These are phyloP conservation scores for Calonectria henricotiae DNA, from an alignment of 2,329 filamentous ascomycete genomes.

Conservation along the genomic window DNA sequence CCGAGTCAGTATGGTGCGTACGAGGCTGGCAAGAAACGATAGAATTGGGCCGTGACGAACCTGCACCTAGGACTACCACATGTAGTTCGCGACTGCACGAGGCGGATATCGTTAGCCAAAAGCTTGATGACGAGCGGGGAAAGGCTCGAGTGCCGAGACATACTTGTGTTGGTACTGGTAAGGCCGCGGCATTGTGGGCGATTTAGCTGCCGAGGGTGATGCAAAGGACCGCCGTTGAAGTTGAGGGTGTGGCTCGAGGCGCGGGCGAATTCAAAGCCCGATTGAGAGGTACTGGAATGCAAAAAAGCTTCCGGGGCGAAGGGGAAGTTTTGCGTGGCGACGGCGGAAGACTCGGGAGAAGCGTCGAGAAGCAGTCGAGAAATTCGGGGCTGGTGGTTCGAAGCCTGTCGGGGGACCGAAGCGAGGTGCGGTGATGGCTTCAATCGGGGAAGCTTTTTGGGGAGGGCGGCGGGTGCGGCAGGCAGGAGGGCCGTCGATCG, in stretches of 20 bases:
- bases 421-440: slow-evolving; percentile 11
- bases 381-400: neutral
- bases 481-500: slow-evolving; percentile 29
- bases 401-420: neutral
- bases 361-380: slow-evolving; percentile 22
- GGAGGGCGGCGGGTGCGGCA: slow-evolving; percentile 15
- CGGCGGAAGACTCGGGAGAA: slow-evolving; percentile 6
- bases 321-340: slow-evolving; percentile 22
- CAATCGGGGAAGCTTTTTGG: neutral
- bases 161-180: slow-evolving; percentile 54
- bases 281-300: slow-evolving; percentile 16
- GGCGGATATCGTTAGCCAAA: slow-evolving; percentile 42
- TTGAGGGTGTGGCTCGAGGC: slow-evolving; percentile 38
- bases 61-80: slow-evolving; percentile 86
- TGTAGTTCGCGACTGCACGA: slow-evolving; percentile 80
- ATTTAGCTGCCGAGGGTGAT: slow-evolving; percentile 35
- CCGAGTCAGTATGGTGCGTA: slow-evolving; percentile 54
- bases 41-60: slow-evolving; percentile 64
- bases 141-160: slow-evolving; percentile 13
- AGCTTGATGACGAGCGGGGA: neutral
- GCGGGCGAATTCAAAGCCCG: slow-evolving; percentile 33
- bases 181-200: slow-evolving; percentile 51
- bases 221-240: slow-evolving; percentile 23
- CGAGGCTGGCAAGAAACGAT: slow-evolving; percentile 30
- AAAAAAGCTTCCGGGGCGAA: slow-evolving; percentile 17